Percentiles rank a stretch among this genome's conserved stretches.
phyloP scores from a whole-genome alignment of 2,329 filamentous ascomycete species.

The Dendryphion nanum region DNA sequence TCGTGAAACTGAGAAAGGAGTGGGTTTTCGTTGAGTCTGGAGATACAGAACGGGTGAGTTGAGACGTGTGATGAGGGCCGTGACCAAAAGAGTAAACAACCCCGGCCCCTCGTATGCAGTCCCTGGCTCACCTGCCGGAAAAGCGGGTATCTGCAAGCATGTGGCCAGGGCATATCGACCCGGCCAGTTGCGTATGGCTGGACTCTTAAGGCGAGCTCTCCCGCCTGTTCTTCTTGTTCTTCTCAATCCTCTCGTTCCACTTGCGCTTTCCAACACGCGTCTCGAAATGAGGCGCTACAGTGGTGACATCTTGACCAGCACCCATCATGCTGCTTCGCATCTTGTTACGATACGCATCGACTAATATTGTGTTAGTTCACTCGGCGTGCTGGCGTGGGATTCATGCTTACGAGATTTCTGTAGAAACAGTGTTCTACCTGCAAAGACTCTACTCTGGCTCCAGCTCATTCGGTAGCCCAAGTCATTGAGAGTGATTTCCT shows the following conservation, averaged over 20 bases:
- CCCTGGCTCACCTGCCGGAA: slow-evolving; percentile 34
- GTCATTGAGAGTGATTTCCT: slow-evolving; percentile 90
- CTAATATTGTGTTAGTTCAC: slow-evolving; percentile 49
- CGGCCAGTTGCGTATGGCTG: slow-evolving; percentile 13
- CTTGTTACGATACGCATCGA: slow-evolving; percentile 93
- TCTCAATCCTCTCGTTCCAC: slow-evolving; percentile 50
- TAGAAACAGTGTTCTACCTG: slow-evolving; percentile 79
- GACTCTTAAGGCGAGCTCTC: slow-evolving; percentile 39
- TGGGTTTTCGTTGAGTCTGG: slow-evolving; percentile 6
- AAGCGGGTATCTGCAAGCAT: slow-evolving; percentile 29
- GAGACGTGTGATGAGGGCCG: slow-evolving; percentile 21
- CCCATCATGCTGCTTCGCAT: slow-evolving; percentile 79
- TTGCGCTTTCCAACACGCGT: slow-evolving; percentile 79
- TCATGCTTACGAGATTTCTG: slow-evolving; percentile 82
- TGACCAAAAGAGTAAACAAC: slow-evolving; percentile 24
- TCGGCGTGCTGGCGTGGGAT: slow-evolving; percentile 1
- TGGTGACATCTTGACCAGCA: slow-evolving; percentile 70
- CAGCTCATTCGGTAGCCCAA: slow-evolving; percentile 94
- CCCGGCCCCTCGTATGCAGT: slow-evolving; percentile 32
- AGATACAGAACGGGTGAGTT: slow-evolving; percentile 11
- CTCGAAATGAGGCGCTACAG: slow-evolving; percentile 81
- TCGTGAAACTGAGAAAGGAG: slow-evolving; percentile 19
- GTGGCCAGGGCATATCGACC: slow-evolving; percentile 25
- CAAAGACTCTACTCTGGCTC: slow-evolving; percentile 91
- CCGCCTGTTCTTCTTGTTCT: slow-evolving; percentile 39